Evolutionary conservation across 2,329 filamentous ascomycete genomes (phyloP).

Genomic region (Penicillium sp.): DNA sequence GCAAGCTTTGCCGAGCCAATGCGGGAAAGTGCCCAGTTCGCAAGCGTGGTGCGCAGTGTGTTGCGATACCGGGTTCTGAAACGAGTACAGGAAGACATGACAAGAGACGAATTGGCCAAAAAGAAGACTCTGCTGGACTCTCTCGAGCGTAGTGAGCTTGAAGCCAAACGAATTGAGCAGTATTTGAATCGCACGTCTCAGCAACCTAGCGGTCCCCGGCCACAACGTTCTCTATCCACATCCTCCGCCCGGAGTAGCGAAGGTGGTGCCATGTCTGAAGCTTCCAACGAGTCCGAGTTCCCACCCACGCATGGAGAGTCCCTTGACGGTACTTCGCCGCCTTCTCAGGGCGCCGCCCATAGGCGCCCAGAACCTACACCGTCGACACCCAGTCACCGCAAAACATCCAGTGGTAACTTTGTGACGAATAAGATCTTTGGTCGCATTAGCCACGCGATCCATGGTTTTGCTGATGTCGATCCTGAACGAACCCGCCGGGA

Average conservation of each 20-base stretch:
- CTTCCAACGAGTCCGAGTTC: constrained; percentile 91
- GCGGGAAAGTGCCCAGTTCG: constrained; percentile 95
- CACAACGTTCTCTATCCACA: constrained; percentile 61
- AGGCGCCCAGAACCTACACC: constrained; percentile 31
- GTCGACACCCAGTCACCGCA: constrained; percentile 58
- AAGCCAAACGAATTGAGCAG: constrained; percentile 88
- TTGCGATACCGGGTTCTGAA: constrained; percentile 87
- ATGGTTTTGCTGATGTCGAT: constrained; percentile 93
- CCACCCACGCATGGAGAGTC: constrained; percentile 77
- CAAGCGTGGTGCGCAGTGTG: constrained; percentile 83
- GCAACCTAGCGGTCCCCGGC: constrained; percentile 39
- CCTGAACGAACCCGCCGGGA: constrained; percentile 88
- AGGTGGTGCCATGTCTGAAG: constrained; percentile 59
- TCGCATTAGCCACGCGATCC: constrained; percentile 87
- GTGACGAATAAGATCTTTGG: constrained; percentile 93
- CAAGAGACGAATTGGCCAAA: constrained; percentile 82
- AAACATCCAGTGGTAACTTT: constrained; percentile 78
- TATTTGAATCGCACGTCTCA: constrained; percentile 64
- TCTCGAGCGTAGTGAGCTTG: constrained; percentile 86
- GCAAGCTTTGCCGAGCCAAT: constrained; percentile 96
- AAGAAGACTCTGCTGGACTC: constrained; percentile 77
- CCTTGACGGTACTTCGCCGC: constrained; percentile 60
- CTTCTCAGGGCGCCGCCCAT: constrained; percentile 58
- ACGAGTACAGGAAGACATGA: constrained; percentile 95
- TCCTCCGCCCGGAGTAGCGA: constrained; percentile 44